A percentile compares a stretch with the other conserved stretches of the same genome.
Evolutionary conservation across 2,329 filamentous ascomycete species (phyloP).

Genomic region (Thyridium curvatum): DNA sequence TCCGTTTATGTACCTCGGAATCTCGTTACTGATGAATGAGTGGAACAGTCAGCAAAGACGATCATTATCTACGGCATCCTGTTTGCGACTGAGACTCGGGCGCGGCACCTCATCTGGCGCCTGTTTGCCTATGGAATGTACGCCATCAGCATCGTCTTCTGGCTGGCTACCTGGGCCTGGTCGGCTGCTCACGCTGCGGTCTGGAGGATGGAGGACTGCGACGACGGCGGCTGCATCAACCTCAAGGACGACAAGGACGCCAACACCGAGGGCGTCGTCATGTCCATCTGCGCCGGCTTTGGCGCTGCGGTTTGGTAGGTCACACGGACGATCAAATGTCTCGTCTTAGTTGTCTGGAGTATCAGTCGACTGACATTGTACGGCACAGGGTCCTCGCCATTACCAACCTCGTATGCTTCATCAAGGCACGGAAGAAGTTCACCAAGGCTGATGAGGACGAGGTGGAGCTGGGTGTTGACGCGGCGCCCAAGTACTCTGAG

Average conservation of each 20-base stretch:
- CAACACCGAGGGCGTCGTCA: conserved; percentile 18
- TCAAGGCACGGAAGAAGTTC: conserved; percentile 5
- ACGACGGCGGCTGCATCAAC: conserved; percentile 8
- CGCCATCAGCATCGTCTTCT: conserved; percentile 30
- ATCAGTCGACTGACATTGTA: neutral
- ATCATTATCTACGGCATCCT: conserved; percentile 30
- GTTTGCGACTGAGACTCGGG: conserved; percentile 24
- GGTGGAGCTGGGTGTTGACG: no score
- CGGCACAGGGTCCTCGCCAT: conserved; percentile 25
- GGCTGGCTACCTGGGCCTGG: conserved; percentile 36
- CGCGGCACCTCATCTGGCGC: conserved; percentile 28
- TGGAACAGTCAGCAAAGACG: conserved; percentile 27
- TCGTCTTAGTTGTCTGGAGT: neutral
- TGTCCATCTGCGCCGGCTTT: conserved; percentile 30
- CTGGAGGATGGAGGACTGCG: conserved; percentile 4
- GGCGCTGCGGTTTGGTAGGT: conserved; percentile 32
- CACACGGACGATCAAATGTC: no score
- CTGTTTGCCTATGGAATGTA: conserved; percentile 27
- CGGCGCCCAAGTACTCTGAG: no score
- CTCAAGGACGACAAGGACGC: conserved; percentile 6
- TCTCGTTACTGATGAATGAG: conserved; percentile 6
- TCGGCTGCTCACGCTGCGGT: conserved; percentile 26
- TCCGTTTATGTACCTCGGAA: no score
- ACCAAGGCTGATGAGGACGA: no score
- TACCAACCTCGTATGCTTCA: conserved; percentile 28